These are phyloP conservation scores for Mycena amicta DNA, from an alignment of 768 basidiomycete species.

Conservation along the genomic window DNA sequence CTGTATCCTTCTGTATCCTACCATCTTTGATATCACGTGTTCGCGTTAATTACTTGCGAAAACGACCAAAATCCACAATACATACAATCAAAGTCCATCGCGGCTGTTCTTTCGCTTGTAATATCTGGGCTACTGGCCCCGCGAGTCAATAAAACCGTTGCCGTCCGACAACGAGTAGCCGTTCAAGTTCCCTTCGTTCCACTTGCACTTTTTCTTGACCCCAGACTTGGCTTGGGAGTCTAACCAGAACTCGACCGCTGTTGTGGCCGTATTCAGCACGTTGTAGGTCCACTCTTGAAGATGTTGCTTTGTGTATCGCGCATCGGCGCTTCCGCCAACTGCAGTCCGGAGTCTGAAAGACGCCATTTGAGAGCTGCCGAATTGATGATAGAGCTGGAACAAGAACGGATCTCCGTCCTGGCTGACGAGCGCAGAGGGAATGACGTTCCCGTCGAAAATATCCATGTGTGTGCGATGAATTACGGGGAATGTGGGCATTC, in stretches of 20 bases:
- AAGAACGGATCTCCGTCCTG: slow-evolving; percentile 63
- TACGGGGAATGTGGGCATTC: slow-evolving; percentile 66
- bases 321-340: slow-evolving; percentile 47
- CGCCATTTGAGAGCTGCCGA: slow-evolving; percentile 52
- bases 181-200: too few species aligned
- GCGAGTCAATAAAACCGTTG: too few species aligned
- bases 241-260: slow-evolving; percentile 32
- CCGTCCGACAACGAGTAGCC: too few species aligned
- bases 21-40: too few species aligned
- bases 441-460: slow-evolving; percentile 51
- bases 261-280: slow-evolving; percentile 44
- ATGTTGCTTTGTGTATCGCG: slow-evolving; percentile 51
- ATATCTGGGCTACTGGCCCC: too few species aligned
- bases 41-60: too few species aligned
- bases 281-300: slow-evolving; percentile 52
- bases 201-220: too few species aligned
- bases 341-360: slow-evolving; percentile 42
- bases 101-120: too few species aligned
- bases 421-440: slow-evolving; percentile 56
- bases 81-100: too few species aligned
- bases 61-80: too few species aligned
- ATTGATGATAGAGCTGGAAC: slow-evolving; percentile 62
- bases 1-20: too few species aligned
- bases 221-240: too few species aligned
- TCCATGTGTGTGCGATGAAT: slow-evolving; percentile 58